phyloP scores from a whole-genome alignment of 768 basidiomycete species.

The Fomitopsis pulvina region DNA sequence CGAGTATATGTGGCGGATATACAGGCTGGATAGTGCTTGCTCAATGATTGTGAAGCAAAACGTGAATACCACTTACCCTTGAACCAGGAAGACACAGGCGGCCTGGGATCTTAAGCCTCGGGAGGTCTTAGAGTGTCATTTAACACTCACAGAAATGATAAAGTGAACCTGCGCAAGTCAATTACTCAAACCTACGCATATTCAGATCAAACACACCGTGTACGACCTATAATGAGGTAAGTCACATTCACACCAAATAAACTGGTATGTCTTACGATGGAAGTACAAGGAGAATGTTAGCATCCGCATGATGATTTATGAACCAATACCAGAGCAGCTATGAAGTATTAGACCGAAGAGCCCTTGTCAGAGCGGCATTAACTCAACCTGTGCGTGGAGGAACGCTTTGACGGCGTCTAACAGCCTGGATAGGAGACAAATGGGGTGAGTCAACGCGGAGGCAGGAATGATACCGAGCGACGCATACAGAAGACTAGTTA shows the following conservation, averaged over 20 bases:
- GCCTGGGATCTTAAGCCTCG: not conserved
- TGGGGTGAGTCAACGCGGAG: not conserved
- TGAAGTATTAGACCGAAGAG: not conserved
- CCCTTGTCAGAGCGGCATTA: not conserved
- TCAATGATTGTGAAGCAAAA: not conserved
- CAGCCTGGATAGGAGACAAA: not conserved
- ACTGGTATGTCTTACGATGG: not conserved
- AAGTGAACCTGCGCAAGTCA: constrained; percentile 1
- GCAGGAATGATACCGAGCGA: not conserved
- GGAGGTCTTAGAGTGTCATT: not conserved
- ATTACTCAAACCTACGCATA: not conserved
- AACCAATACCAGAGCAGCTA: constrained; percentile 1
- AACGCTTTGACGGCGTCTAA: not conserved
- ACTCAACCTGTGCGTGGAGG: not conserved
- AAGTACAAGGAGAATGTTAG: not conserved
- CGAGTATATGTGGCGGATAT: not conserved
- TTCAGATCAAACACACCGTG: not conserved
- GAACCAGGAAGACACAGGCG: not conserved
- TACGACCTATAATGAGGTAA: not conserved
- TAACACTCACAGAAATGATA: not conserved
- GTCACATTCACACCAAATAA: not conserved
- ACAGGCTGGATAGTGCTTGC: not conserved
- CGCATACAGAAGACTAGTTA: not conserved
- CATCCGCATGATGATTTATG: not conserved
- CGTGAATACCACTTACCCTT: not conserved